Evolutionary conservation across 1,284 basidiomycete genomes (phyloP).

Genomic region (Sphaerobolus stellatus): DNA sequence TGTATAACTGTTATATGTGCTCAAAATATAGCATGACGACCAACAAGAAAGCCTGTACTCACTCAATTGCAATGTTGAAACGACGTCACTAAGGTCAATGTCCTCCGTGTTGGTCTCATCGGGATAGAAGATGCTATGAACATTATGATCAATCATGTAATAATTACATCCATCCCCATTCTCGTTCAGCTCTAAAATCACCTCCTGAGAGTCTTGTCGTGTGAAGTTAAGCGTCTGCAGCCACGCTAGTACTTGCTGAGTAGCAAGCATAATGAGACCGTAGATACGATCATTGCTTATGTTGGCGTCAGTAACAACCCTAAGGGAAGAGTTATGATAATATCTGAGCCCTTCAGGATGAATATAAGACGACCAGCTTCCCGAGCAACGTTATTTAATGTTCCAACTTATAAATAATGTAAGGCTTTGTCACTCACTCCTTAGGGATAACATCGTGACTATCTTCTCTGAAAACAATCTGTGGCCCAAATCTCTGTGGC

Average conservation of each 20-base stretch:
- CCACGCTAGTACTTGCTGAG: neutral
- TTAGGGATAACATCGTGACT: neutral
- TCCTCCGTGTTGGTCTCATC: constrained; percentile 32
- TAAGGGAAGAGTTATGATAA: neutral
- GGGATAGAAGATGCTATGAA: constrained; percentile 51
- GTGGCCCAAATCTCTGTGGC: neutral
- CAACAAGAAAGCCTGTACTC: constrained; percentile 21
- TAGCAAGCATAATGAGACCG: neutral
- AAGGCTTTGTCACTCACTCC: neutral
- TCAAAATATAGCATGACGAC: constrained; percentile 3
- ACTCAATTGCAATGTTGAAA: constrained; percentile 43
- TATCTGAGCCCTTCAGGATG: constrained; percentile 2
- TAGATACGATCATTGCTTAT: neutral
- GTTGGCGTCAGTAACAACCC: neutral
- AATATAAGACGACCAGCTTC: neutral
- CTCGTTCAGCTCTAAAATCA: constrained; percentile 49
- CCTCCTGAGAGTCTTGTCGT: constrained; percentile 39
- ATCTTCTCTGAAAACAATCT: neutral
- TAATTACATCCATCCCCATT: constrained; percentile 46
- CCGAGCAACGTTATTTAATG: too few relatives aligned
- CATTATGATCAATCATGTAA: constrained; percentile 51
- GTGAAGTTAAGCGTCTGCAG: neutral
- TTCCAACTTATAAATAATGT: neutral
- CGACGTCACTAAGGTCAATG: constrained; percentile 40
- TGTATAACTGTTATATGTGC: constrained; percentile 39